A percentile compares a stretch with the other conserved stretches of the same genome.
Evolutionary conservation across 306 rosid species (phyloP).

Genomic region (Benincasa hispida): DNA sequence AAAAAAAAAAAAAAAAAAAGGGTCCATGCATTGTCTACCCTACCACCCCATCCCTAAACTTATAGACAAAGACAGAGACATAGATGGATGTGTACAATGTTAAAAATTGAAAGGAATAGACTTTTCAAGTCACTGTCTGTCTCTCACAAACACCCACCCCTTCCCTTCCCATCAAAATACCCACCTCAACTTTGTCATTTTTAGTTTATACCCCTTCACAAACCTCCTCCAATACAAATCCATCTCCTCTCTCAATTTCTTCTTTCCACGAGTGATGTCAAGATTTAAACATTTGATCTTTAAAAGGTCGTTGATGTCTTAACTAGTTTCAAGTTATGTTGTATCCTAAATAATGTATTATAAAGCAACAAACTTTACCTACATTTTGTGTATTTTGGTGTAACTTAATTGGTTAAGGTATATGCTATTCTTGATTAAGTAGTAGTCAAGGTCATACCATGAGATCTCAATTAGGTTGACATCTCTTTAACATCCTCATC

Average conservation of each 20-base stretch:
- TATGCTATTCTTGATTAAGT: no score
- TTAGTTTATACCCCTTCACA: not conserved
- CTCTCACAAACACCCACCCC: not conserved
- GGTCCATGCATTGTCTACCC: not conserved
- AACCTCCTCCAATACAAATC: not conserved
- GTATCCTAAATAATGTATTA: no score
- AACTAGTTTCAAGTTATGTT: no score
- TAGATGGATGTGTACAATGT: not conserved
- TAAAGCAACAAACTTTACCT: no score
- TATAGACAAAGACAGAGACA: not conserved
- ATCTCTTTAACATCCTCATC: no score
- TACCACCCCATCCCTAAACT: not conserved
- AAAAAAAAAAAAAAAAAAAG: not conserved
- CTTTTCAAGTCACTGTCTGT: conserved; percentile 1
- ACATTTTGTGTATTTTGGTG: no score
- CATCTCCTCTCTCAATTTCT: not conserved
- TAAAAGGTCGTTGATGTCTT: no score
- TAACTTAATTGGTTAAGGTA: no score
- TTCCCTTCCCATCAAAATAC: not conserved
- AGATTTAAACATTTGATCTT: no score
- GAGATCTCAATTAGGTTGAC: no score
- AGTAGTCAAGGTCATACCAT: no score
- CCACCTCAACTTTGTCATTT: conserved; percentile 1
- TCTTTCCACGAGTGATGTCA: no score
- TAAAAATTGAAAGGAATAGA: not conserved